Conservation (phyloP, 1,284 basidiomycete species). For the Testicularia cyperi region DNA sequence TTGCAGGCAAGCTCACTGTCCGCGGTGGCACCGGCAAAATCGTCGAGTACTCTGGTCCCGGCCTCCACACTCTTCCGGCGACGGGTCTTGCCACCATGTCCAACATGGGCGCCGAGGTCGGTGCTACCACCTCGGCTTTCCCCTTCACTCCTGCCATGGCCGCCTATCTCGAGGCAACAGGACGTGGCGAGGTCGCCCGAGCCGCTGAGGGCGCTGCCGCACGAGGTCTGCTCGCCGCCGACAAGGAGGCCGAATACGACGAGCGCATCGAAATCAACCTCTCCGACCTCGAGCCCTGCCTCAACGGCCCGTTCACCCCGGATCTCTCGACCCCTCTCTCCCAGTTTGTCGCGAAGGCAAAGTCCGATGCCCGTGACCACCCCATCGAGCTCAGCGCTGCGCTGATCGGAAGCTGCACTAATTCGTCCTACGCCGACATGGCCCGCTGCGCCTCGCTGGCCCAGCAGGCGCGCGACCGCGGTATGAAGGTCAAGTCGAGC, state of each 20-base stretch:
- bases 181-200: slow-evolving; percentile 79
- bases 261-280: slow-evolving; percentile 92
- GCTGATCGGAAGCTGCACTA: slow-evolving; percentile 96
- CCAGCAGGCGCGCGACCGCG: slow-evolving; percentile 80
- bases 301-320: slow-evolving; percentile 95
- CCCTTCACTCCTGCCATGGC: slow-evolving; percentile 87
- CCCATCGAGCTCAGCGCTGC: slow-evolving; percentile 76
- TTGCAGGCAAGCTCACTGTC: slow-evolving; percentile 92
- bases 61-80: slow-evolving; percentile 85
- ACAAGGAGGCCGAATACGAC: slow-evolving; percentile 91
- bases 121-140: slow-evolving; percentile 96
- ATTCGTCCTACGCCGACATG: slow-evolving; percentile 66
- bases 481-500: slow-evolving; percentile 80
- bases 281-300: slow-evolving; percentile 84
- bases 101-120: slow-evolving; percentile 99
- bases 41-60: slow-evolving; percentile 96
- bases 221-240: slow-evolving; percentile 76
- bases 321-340: slow-evolving; percentile 95
- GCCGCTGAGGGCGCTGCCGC: slow-evolving; percentile 84
- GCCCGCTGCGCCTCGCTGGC: slow-evolving; percentile 88
- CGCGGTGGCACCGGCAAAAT: slow-evolving; percentile 95
- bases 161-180: slow-evolving; percentile 84
- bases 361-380: slow-evolving; percentile 81
- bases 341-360: slow-evolving; percentile 77
- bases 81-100: slow-evolving; percentile 93